Conservation (phyloP, 441 rosid genomes). For the Euphorbia schlechtendalii region DNA sequence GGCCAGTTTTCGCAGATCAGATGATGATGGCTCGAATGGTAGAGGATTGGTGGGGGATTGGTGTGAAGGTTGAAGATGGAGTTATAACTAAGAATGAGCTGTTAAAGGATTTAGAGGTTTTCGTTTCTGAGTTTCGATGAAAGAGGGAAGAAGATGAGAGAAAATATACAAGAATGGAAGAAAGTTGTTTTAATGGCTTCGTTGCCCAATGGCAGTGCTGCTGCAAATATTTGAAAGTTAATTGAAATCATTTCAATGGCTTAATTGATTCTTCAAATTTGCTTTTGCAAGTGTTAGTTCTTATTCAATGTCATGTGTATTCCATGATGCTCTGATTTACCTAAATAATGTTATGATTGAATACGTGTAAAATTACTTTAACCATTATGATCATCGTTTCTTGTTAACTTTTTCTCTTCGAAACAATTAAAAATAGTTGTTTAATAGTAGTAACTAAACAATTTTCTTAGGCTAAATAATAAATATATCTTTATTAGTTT, state of each 20-base stretch:
- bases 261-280: too few species aligned
- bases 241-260: constrained; percentile 17
- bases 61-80: constrained; percentile 34
- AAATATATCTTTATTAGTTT: too few species aligned
- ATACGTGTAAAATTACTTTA: too few species aligned
- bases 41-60: constrained; percentile 48
- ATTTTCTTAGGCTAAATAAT: too few species aligned
- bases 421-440: too few species aligned
- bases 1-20: constrained; percentile 61
- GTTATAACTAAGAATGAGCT: constrained; percentile 33
- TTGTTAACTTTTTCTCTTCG: too few species aligned
- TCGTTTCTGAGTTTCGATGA: constrained; percentile 27
- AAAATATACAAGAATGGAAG: constrained; percentile 24
- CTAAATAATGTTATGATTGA: too few species aligned
- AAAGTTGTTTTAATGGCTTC: constrained; percentile 32
- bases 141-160: constrained; percentile 36
- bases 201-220: constrained; percentile 29
- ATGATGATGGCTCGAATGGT: constrained; percentile 37
- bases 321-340: too few species aligned
- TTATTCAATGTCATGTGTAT: too few species aligned
- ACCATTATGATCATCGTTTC: too few species aligned
- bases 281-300: too few species aligned
- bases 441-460: too few species aligned
- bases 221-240: constrained; percentile 31
- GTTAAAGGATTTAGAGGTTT: constrained; percentile 28